Base-by-base conservation (phyloP, 768 basidiomycete species). In the Strobilomyces echinocephalus region DNA sequence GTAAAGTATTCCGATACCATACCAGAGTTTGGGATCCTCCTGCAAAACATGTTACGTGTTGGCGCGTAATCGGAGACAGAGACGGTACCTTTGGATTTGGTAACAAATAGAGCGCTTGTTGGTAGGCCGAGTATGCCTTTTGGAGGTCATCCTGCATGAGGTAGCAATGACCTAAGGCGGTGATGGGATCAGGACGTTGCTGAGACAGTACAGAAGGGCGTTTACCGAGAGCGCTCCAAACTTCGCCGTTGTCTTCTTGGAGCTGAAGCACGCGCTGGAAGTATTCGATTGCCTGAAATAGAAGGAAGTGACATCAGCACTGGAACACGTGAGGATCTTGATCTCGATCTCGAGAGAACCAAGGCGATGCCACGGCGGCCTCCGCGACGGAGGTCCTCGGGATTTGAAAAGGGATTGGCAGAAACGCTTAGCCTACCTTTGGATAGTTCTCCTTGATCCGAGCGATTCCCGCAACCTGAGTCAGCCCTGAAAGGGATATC, bases 131-230 rank as follows among this genome's bases (percentile, higher is more conserved):
- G 71, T 98, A 98, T 0, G 97, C 97, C 76, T 95, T 97, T 75
- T 95, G 94, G 43, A 99, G 82, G 74, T 98, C 94, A 68, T 98
- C 97, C 68, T 97, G 95, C 95, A 97, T 98, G 55, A 99, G 84
- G 71, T 95, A 94, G 72, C 95, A 98, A 63, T 98, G 94, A 31
- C 95, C 92, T 90, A 63, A 53, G 57, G 36, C 28, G 41, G 42
- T 44, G 51, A 45, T 58, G 46, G 50, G 47, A 56, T 59, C 44
- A 65, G 51, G 50, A 52, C 56, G 31, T 42, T 48, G 48, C 40
- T 40, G 49, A 43, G 49, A 57, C 56, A 55, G 52, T 55, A 60
- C 36, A 53, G 36, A 66, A 68, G 33, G 56, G 55, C 49, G 77
- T 64, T 58, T 70, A 86, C 92, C 94, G 54, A 99, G 80, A 0